A percentile compares a stretch with the other conserved stretches of the same genome.
phyloP scores from a whole-genome alignment of 177 flowering plant species.

The Tripterygium wilfordii region DNA sequence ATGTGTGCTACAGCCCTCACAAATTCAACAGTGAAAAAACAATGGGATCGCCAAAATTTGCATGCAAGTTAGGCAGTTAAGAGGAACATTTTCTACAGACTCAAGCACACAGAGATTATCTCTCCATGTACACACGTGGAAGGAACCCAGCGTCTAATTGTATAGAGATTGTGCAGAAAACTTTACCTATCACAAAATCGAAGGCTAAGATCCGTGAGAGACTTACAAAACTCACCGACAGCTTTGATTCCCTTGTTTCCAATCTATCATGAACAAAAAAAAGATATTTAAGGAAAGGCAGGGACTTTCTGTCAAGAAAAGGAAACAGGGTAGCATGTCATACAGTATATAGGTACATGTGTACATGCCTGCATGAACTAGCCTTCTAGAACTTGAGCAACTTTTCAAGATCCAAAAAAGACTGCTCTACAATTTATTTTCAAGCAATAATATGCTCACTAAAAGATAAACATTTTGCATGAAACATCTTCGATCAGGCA shows the following conservation, averaged over 20 bases:
- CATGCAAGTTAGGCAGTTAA: no score
- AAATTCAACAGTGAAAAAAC: no score
- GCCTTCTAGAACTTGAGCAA: background rate
- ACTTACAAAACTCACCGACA: constrained; percentile 71
- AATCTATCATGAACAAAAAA: constrained; percentile 37
- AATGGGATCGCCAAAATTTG: no score
- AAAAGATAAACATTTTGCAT: no score
- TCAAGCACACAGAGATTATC: no score
- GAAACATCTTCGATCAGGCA: no score
- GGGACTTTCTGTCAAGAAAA: background rate
- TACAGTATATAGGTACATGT: no score
- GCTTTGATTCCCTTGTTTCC: constrained; percentile 80
- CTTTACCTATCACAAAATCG: constrained; percentile 81
- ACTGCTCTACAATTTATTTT: no score
- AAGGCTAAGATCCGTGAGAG: constrained; percentile 73
- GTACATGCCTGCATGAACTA: no score
- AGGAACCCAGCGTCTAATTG: background rate
- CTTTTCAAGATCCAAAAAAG: no score
- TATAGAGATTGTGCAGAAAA: background rate
- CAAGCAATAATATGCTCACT: no score
- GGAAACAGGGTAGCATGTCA: background rate
- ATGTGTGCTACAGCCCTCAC: background rate
- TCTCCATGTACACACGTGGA: background rate
- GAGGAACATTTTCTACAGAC: no score
- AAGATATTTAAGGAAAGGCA: background rate